A percentile compares a stretch with the other conserved stretches of the same genome.
phyloP scores from a whole-genome alignment of 2,329 filamentous ascomycete genomes.

The Dendryphion nanum region DNA sequence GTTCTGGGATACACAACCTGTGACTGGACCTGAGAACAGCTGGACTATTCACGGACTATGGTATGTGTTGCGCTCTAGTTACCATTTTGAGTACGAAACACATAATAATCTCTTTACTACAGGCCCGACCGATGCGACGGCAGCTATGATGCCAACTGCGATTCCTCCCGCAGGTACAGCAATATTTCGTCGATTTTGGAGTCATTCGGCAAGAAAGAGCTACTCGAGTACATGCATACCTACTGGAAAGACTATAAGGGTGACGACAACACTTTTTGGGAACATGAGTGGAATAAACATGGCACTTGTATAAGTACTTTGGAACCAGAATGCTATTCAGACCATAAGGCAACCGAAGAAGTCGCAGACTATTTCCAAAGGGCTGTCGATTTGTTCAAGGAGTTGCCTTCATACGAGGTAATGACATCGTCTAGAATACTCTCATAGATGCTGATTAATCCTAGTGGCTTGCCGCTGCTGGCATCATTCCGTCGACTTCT shows the following conservation, averaged over 20 bases:
- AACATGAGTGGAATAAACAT: slow-evolving; percentile 71
- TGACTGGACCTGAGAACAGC: slow-evolving; percentile 63
- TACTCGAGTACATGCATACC: slow-evolving; percentile 65
- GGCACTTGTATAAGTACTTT: slow-evolving; percentile 73
- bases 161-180: slow-evolving; percentile 59
- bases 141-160: slow-evolving; percentile 66
- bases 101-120: not conserved
- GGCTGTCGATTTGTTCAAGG: slow-evolving; percentile 65
- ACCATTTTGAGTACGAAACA: not conserved
- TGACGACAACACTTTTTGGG: slow-evolving; percentile 64
- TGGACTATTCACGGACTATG: slow-evolving; percentile 76
- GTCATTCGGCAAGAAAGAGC: slow-evolving; percentile 52
- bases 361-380: slow-evolving; percentile 68
- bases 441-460: slow-evolving; percentile 2
- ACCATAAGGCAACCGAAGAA: slow-evolving; percentile 59
- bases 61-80: slow-evolving; percentile 30
- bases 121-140: slow-evolving; percentile 63
- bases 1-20: slow-evolving; percentile 71
- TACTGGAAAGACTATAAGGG: slow-evolving; percentile 72
- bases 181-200: slow-evolving; percentile 65
- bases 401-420: slow-evolving; percentile 62
- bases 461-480: slow-evolving; percentile 59
- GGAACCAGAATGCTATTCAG: slow-evolving; percentile 61
- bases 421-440: slow-evolving; percentile 3
- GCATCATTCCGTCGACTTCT: slow-evolving; percentile 54